Base-by-base conservation (phyloP, 192 early-diverging fungal genomes). In the Backusella morwellensis region DNA sequence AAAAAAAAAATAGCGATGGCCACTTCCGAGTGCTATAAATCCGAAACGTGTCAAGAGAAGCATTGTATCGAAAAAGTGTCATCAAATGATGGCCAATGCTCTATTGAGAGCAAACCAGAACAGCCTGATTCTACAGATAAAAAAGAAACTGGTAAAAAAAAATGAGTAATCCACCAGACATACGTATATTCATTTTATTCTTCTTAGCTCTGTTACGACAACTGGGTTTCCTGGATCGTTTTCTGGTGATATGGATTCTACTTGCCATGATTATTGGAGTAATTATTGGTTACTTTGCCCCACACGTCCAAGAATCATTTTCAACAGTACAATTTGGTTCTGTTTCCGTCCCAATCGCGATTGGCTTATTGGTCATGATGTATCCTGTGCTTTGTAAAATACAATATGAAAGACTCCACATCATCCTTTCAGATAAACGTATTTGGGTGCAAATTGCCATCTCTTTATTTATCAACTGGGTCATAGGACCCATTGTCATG, bases 351-450 rank as follows among this genome's bases (percentile, higher is more conserved):
- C 91, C 93, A 1, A 90, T 93, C 56, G 90, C 88, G 9, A 69
- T 93, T 54, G 91, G 92, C 0, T 70, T 94, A 50, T 80, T 92
- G 5, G 36, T 84, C 9, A 94, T 94, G 92, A 91, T 94, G 88
- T 92, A 92, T 69, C 93, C 93, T 6, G 91, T 94, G 11, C 83
- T 94, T 12, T 91, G 89, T 72, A 85, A 84, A 72, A 82, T 90
- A 19, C 79, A 85, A 26, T 90, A 88, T 68, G 89, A 90, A 56
- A 42, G 72, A 17, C 68, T 90, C 3, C 75, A 74, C 0, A 71
- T 15, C 4, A 77, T 90, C 11, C 75, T 90, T 50, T 35, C 70
- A 7, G 75, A 84, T 15, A 72, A 72, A 68, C 81, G 85, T 23
- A 84, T 93, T 42, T 82, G 78, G 75, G 80, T 86, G 35, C 89